A percentile compares a stretch with the other conserved stretches of the same genome.
Conservation (phyloP, 306 rosid genomes). For the Lagenaria siceraria region DNA sequence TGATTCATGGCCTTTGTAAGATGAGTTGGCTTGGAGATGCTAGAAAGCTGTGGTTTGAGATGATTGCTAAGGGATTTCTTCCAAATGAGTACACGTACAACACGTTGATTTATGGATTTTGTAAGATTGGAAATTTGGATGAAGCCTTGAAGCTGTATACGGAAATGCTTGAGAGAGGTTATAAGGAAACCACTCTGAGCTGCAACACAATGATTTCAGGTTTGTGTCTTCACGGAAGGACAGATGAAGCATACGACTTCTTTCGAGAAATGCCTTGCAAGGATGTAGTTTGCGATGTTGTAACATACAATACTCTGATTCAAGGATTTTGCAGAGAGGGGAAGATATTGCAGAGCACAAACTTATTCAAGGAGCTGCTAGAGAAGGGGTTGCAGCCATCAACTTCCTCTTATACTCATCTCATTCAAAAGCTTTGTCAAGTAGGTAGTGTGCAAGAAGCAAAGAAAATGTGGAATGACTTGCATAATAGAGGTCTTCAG, state of each 20-base stretch:
- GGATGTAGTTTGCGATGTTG: constrained; percentile 33
- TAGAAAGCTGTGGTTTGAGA: constrained; percentile 76
- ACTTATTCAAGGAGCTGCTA: constrained; percentile 29
- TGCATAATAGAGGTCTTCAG: constrained; percentile 31
- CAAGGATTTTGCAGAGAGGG: constrained; percentile 35
- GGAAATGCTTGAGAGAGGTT: constrained; percentile 53
- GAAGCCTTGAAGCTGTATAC: constrained; percentile 33
- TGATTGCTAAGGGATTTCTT: constrained; percentile 48
- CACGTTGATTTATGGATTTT: constrained; percentile 38
- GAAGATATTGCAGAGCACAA: constrained; percentile 26
- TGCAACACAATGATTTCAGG: constrained; percentile 41
- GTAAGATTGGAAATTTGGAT: constrained; percentile 31
- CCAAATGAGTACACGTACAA: constrained; percentile 55
- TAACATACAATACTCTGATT: constrained; percentile 43
- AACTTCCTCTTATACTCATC: constrained; percentile 20
- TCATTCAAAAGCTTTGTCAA: constrained; percentile 35
- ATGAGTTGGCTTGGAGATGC: constrained; percentile 38
- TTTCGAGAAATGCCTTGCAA: constrained; percentile 48
- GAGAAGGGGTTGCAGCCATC: constrained; percentile 43
- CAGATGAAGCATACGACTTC: constrained; percentile 36
- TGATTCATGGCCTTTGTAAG: constrained; percentile 46
- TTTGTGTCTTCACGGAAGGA: constrained; percentile 38
- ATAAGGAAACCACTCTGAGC: constrained; percentile 25
- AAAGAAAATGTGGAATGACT: constrained; percentile 39
- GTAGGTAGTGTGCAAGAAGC: constrained; percentile 32